Conservation (phyloP, 129 eudicot genomes). For the Solidago caesia region DNA sequence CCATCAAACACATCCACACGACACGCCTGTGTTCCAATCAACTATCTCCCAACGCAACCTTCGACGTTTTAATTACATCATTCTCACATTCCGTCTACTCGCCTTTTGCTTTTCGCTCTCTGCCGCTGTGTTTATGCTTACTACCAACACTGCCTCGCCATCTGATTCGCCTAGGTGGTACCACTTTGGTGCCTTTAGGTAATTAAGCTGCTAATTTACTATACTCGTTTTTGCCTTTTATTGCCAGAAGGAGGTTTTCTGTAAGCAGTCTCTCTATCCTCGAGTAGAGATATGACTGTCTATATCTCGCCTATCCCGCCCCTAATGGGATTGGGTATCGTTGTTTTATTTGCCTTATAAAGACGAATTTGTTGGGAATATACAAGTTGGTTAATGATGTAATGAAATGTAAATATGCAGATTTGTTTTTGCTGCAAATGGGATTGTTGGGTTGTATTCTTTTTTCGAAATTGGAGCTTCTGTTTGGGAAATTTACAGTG, state of each 20-base stretch:
- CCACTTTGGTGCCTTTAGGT: conserved; percentile 67
- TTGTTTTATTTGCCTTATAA: no score
- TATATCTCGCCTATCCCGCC: no score
- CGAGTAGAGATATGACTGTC: no score
- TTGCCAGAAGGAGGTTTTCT: no score
- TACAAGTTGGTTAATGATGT: neutral
- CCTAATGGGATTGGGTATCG: no score
- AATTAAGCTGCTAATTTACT: neutral
- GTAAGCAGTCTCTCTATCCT: no score
- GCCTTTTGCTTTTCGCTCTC: conserved; percentile 66
- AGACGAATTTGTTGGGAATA: no score
- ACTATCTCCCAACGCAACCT: conserved; percentile 58
- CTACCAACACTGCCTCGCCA: conserved; percentile 33
- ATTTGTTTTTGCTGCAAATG: conserved; percentile 54
- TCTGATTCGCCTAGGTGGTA: conserved; percentile 45
- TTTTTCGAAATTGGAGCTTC: conserved; percentile 63
- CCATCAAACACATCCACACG: conserved; percentile 37
- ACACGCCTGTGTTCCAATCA: conserved; percentile 57
- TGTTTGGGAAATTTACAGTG: conserved; percentile 61
- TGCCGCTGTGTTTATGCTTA: conserved; percentile 60
- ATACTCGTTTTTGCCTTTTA: neutral
- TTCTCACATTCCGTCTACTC: conserved; percentile 48
- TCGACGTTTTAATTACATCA: conserved; percentile 53
- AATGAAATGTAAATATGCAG: conserved; percentile 9
- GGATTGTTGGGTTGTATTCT: conserved; percentile 56